Evolutionary conservation across 1,284 basidiomycete species (phyloP).

Genomic region (Ceratobasidium sp.): DNA sequence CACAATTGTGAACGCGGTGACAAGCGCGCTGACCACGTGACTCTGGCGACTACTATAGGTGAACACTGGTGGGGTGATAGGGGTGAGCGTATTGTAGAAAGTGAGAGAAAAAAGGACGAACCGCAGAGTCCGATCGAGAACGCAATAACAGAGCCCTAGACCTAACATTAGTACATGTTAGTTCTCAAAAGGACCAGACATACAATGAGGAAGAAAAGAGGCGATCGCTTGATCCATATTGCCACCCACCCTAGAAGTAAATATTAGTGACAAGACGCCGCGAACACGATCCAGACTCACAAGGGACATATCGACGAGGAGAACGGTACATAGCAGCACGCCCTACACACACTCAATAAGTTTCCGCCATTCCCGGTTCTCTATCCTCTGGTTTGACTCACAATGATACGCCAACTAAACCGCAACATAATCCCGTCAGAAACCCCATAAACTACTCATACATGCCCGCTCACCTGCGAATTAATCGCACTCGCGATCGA

Average conservation of each 20-base stretch:
- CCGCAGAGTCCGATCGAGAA: constrained; percentile 76
- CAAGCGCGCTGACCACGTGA: constrained; percentile 72
- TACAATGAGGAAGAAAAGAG: constrained; percentile 77
- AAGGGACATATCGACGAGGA: constrained; percentile 75
- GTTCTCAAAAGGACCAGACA: neutral
- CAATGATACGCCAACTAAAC: constrained; percentile 39
- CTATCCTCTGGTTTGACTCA: neutral
- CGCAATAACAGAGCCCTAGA: constrained; percentile 68
- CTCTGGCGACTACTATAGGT: constrained; percentile 59
- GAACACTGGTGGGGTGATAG: constrained; percentile 34
- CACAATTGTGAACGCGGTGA: constrained; percentile 78
- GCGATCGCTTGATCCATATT: constrained; percentile 67
- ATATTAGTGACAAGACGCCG: neutral
- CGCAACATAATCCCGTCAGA: neutral
- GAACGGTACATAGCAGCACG: constrained; percentile 74
- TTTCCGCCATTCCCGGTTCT: neutral
- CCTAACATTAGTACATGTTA: neutral
- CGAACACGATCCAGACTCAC: too few species aligned
- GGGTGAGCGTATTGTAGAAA: constrained; percentile 24
- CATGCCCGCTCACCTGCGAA: constrained; percentile 63
- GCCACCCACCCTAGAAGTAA: constrained; percentile 25
- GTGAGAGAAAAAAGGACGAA: constrained; percentile 73
- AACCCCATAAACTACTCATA: neutral
- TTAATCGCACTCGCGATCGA: constrained; percentile 84
- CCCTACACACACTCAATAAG: constrained; percentile 32